phyloP scores from a whole-genome alignment of 441 rosid genomes.

The Erodium trifolium region DNA sequence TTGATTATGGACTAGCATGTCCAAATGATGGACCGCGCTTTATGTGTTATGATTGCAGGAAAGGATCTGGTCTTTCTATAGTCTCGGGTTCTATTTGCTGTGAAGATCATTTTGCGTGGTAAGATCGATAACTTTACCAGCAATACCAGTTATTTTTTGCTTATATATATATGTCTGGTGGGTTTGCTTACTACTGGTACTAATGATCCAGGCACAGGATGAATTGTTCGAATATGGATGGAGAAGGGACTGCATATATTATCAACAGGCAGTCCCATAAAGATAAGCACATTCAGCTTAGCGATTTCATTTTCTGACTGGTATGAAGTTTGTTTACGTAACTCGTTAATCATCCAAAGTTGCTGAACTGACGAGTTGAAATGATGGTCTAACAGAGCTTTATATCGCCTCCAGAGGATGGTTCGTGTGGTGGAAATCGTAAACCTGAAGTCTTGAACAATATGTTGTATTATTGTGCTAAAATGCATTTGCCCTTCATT shows the following conservation, averaged over 20 bases:
- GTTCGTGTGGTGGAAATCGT: not conserved
- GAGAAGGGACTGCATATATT: conserved; percentile 37
- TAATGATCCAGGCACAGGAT: conserved; percentile 48
- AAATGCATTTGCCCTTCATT: not conserved
- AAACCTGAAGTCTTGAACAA: not conserved
- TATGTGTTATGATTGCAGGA: conserved; percentile 30
- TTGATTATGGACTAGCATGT: no score
- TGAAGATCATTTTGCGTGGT: conserved; percentile 69
- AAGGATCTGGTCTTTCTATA: conserved; percentile 46
- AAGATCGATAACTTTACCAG: not conserved
- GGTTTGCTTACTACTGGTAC: conserved; percentile 4
- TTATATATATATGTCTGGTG: not conserved
- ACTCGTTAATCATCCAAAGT: not conserved
- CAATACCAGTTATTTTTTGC: not conserved
- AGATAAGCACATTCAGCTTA: conserved; percentile 35
- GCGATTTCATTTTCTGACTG: conserved; percentile 54
- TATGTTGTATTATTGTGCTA: not conserved
- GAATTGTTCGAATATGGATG: conserved; percentile 47
- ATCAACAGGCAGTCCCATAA: conserved; percentile 22
- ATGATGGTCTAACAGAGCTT: no score
- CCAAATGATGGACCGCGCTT: not conserved
- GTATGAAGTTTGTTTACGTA: not conserved
- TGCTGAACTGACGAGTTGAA: no score
- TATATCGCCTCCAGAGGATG: not conserved
- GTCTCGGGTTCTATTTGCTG: conserved; percentile 59